Percentiles rank a stretch among this genome's conserved stretches.
These are phyloP conservation scores for Coemansia sp. DNA, from an alignment of 192 early-diverging fungal species.

Conservation along the genomic window DNA sequence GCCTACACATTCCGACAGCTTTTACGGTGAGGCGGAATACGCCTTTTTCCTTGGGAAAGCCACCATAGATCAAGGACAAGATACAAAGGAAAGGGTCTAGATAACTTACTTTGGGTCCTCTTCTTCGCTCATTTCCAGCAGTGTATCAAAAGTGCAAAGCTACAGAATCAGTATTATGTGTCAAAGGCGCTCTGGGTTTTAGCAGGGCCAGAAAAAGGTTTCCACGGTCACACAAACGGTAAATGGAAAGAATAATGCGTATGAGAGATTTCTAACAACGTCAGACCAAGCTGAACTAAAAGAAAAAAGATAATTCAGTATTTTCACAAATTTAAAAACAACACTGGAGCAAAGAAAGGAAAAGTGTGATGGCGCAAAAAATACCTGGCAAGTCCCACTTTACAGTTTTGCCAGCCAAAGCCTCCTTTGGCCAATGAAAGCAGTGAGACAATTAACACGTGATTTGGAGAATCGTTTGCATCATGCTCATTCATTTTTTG, in stretches of 20 bases:
- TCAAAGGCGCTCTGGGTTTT: neutral
- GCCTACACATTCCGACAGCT: neutral
- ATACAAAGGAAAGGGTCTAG: neutral
- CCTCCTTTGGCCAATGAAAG: neutral
- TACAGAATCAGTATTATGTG: constrained; percentile 1
- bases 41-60: neutral
- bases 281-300: neutral
- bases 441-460: neutral
- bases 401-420: too few relatives aligned
- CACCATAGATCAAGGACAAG: neutral
- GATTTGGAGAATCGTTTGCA: neutral
- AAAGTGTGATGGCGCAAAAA: too few relatives aligned
- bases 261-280: neutral
- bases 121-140: neutral
- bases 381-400: too few relatives aligned
- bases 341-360: neutral
- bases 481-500: neutral
- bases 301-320: neutral
- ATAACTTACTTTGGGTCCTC: constrained; percentile 1
- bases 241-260: neutral
- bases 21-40: too few relatives aligned
- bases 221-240: neutral
- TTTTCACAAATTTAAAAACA: neutral
- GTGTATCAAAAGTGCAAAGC: neutral
- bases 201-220: neutral